Evolutionary conservation across 1,284 basidiomycete species (phyloP), one percentile per base, ranked within the genome.

Genomic region (Serendipita sp.): DNA sequence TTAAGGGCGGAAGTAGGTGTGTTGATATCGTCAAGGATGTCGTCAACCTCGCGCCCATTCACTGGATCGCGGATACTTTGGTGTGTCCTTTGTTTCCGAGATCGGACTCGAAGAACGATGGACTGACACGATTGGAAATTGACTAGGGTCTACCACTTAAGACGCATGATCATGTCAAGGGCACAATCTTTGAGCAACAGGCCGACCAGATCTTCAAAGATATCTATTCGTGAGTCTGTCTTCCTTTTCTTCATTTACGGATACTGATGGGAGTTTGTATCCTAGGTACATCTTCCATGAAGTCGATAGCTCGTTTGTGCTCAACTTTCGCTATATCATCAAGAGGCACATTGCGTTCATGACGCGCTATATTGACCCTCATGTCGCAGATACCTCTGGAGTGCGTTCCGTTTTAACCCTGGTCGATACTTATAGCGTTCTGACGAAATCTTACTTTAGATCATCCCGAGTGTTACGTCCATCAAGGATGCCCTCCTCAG

Each of bases 21-120:
- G 76, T 91, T 26, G 87, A 93, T 69, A 72, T 93, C 64, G 83
- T 87, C 30, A 76, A 79, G 3, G 83, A 88, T 67, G 86, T 91
- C 2, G 70, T 88, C 65, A 85, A 81, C 69, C 70, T 76, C 38
- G 77, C 85, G 0, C 84, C 89, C 3, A 72, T 88, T 38, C 73
- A 79, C 66, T 90, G 87, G 84, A 81, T 77, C 32, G 82, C 85
- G 2, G 76, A 76, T 30, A 82, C 88, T 62, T 73, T 91, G 55
- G 88, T 88, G 65, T 60, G 84, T 75, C 1, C 22, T 2, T 44
- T 26, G 8, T n/a, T 49, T 38, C 6, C 38, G 38, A 13, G 38
- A 6, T 38, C 22, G 22, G 22, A 22, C 22, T 22, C 22, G 22
- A 22, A 22, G 22, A 22, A 6, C 12, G 38, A 38, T 38, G 38